phyloP scores from a whole-genome alignment of 2,329 filamentous ascomycete species.

The Ascochyta viciae-villosae region DNA sequence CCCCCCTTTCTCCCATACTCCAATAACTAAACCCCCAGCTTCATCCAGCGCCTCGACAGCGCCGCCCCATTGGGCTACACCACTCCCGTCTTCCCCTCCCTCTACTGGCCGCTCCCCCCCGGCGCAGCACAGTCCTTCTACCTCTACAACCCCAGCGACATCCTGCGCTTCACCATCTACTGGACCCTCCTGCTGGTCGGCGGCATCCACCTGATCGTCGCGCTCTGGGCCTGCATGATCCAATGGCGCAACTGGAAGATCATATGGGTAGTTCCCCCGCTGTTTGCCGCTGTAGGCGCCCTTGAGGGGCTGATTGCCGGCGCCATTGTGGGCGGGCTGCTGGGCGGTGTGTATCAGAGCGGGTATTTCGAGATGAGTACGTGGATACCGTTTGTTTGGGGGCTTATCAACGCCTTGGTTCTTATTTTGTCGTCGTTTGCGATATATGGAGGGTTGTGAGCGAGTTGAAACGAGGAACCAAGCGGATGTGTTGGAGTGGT shows the following conservation, averaged over 20 bases:
- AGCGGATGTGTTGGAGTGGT: no score
- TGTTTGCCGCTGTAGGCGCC: constrained; percentile 75
- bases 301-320: constrained; percentile 81
- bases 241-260: constrained; percentile 65
- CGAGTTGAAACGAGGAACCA: no score
- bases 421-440: constrained; percentile 88
- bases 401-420: constrained; percentile 80
- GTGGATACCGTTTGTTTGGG: constrained; percentile 92
- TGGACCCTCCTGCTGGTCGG: constrained; percentile 86
- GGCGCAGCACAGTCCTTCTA: constrained; percentile 63
- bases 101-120: constrained; percentile 75
- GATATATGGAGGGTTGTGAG: constrained; percentile 83
- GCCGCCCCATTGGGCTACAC: constrained; percentile 65
- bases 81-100: constrained; percentile 77
- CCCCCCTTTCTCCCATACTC: not conserved
- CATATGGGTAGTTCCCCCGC: constrained; percentile 74
- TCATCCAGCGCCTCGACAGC: constrained; percentile 55
- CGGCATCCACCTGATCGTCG: constrained; percentile 75
- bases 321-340: constrained; percentile 82
- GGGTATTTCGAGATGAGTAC: constrained; percentile 92
- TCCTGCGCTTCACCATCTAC: constrained; percentile 85
- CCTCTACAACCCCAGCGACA: constrained; percentile 77
- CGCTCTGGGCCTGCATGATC: constrained; percentile 73
- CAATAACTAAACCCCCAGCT: constrained; percentile 36
- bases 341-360: constrained; percentile 80